A percentile compares a stretch with the other conserved stretches of the same genome.
These are phyloP conservation scores for Ceratocystis diversiconidia DNA, from an alignment of 2,329 filamentous ascomycete species.

Conservation along the genomic window DNA sequence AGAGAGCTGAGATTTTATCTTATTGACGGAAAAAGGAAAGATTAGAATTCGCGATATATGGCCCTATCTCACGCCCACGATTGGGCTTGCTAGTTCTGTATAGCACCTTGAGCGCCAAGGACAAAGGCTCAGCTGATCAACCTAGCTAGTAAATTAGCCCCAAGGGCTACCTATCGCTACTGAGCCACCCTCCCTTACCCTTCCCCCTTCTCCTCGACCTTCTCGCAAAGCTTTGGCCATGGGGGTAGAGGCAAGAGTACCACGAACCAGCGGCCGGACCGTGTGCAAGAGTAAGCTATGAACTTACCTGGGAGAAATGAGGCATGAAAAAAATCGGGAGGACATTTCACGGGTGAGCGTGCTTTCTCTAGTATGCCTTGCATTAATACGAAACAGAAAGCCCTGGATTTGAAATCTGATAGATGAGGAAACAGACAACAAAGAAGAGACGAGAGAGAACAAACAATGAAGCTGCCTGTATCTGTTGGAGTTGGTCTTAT, in stretches of 20 bases:
- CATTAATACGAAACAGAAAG: neutral
- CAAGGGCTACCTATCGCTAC: neutral
- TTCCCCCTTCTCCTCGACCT: neutral
- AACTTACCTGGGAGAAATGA: neutral
- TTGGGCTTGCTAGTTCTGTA: neutral
- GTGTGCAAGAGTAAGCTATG: conserved; percentile 1
- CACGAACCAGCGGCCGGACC: neutral
- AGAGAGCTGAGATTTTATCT: neutral
- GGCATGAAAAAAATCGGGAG: neutral
- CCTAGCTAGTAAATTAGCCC: neutral
- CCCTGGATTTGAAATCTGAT: neutral
- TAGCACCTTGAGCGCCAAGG: neutral
- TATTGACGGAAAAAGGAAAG: neutral
- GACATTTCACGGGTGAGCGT: neutral
- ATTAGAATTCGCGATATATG: neutral
- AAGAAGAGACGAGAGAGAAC: neutral
- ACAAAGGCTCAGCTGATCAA: neutral
- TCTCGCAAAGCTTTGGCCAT: conserved; percentile 3
- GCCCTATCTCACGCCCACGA: neutral
- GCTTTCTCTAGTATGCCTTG: neutral
- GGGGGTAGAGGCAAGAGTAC: neutral
- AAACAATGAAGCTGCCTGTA: neutral
- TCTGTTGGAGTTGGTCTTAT: neutral
- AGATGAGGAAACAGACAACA: neutral
- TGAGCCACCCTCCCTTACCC: neutral